Evolutionary conservation across 2,329 filamentous ascomycete species (phyloP), one percentile per base, ranked within the genome.

Genomic region (Penicillium sclerotiorum): DNA sequence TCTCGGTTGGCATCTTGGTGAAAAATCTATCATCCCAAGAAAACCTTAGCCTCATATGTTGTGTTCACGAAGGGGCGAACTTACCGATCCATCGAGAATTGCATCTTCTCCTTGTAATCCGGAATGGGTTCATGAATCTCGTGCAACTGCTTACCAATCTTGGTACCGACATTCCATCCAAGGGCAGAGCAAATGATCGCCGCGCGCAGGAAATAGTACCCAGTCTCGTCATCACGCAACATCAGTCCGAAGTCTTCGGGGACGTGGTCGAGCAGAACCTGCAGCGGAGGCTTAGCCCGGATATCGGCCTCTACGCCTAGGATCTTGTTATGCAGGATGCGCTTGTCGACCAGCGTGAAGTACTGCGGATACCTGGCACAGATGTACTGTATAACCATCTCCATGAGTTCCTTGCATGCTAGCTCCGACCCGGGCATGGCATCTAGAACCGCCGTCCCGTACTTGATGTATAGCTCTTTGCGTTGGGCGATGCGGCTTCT

Each of bases 91-190:
- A 95, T 92, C 33, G 87, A 91, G 56, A 90, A 88, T 30, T 87
- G 82, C 87, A 95, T 91, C 74, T 92, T 95, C 66, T 89, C 86
- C 58, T 88, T 88, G 68, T 93, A 95, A 61, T 94, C 88, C 0
- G 90, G 90, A 18, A 95, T 87, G 0, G 81, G 78, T 1, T 72
- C 72, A 64, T 95, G 90, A 52, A 95, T 93, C 49, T 84, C 80
- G 9, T 85, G 77, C 12, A 95, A 73, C 18, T 80, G 79, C 57
- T 85, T 70, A 0, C 88, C 89, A 46, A 94, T 85, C 73, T 95
- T 94, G 20, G 80, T 81, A 0, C 77, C 81, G 0, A 94, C 73
- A 56, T 87, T 89, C 90, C 90, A 95, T 1, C 90, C 90, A 0
- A 95, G 72, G 0, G 87, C 81, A 5, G 87, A 91, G 70, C 89